Base-by-base conservation (phyloP, 345 rosid genomes). In the Populus tremula region DNA sequence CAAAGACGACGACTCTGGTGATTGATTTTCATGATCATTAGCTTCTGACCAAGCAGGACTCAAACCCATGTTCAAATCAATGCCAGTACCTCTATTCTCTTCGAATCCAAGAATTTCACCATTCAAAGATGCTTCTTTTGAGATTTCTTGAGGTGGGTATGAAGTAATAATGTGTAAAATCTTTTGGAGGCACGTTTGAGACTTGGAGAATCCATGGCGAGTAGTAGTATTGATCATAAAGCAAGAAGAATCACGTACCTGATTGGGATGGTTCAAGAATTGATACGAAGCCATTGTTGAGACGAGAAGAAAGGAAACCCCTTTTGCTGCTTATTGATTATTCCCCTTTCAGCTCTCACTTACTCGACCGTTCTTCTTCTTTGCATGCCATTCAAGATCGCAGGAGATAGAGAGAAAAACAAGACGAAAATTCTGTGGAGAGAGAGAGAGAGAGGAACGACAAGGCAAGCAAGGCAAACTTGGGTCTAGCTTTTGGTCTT, bases 11-110 rank as follows among this genome's bases (percentile, higher is more conserved):
- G 62, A 38, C 45, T 77, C 70, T 67, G 64, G 25, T 9, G 64
- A 59, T n/a, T 59, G 29, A 59, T 59, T 59, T 23, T 59, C 64
- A 8, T 59, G 29, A n/a, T 59, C 72, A 13, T 31, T 74, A 25
- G 29, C 56, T 64, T 80, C 80, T 38, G 49, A 54, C 56, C 61
- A 77, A 43, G 75, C 72, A 43, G 77, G 64, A 65, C 75, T 69
- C 69, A 85, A 72, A n/a, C 80, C 78, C 69, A 67, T 25, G 78
- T 85, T 85, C 81, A 85, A 78, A 73, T 87, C 88, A 63, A 87
- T 76, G 70, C 72, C 84, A 27, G 80, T 59, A 31, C 85, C 84
- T 69, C 71, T 47, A 18, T 41, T 79, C 68, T 47, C 73, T 38
- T 27, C 56, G 11, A 56, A 68, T 18, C 56, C 67, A 25, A 68